A percentile compares a stretch with the other conserved stretches of the same genome.
Conservation (phyloP, 2,329 filamentous ascomycete species). For the Tolypocladium tropicale region DNA sequence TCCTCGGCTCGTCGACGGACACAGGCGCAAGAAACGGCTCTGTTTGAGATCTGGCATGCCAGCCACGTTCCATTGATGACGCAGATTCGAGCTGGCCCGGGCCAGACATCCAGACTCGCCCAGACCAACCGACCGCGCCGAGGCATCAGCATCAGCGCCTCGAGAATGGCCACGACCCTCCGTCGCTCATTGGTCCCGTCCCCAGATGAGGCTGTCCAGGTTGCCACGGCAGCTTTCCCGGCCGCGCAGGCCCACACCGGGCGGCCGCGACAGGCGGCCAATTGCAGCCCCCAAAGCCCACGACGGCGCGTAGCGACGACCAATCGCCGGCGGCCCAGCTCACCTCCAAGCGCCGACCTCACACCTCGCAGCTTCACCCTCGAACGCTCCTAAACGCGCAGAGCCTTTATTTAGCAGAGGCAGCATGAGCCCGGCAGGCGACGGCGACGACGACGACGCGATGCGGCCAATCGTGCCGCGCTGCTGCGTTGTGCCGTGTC, state of each 20-base stretch:
- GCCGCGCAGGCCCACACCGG: not conserved
- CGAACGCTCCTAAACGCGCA: not conserved
- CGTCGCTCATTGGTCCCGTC: not conserved
- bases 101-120: too few relatives aligned
- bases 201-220: not conserved
- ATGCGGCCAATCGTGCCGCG: not conserved
- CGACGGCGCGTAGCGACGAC: constrained; percentile 17
- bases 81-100: too few relatives aligned
- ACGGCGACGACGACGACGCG: not conserved
- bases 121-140: too few relatives aligned
- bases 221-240: not conserved
- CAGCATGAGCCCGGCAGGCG: not conserved
- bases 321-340: constrained; percentile 13
- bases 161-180: not conserved
- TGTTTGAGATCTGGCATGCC: too few relatives aligned
- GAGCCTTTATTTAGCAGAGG: not conserved
- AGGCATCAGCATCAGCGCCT: not conserved
- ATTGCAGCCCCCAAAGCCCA: constrained; percentile 12
- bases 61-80: too few relatives aligned
- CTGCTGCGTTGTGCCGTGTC: too few relatives aligned
- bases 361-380: constrained; percentile 11
- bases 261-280: constrained; percentile 14
- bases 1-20: too few relatives aligned
- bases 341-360: constrained; percentile 27
- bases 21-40: too few relatives aligned